Base-by-base conservation (phyloP, 495 filamentous ascomycete genomes). In the Venustampulla echinocandica region DNA sequence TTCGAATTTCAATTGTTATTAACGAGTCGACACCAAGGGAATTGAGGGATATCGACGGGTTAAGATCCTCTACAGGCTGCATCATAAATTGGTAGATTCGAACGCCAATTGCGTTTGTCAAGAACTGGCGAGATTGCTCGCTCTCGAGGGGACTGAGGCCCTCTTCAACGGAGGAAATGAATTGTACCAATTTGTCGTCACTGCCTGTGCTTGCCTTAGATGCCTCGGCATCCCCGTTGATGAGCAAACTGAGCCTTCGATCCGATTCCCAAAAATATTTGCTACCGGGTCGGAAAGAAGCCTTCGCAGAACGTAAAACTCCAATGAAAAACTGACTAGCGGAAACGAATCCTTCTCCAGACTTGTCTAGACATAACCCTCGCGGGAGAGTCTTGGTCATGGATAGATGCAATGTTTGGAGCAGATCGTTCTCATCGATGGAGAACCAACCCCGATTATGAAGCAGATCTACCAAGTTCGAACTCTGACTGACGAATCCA, bases 1-100 rank as follows among this genome's bases (percentile, higher is more conserved):
- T 73, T 0, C 75, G 63, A 10, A 79, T 39, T 50, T 80, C 77
- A 10, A 79, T 68, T 4, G 75, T 75, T 27, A 74, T 57, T n/a
- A 80, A 57, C 0, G 68, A 74, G 46, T 80, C 76, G 0, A 80
- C 61, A 1, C 75, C 74, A 46, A 70, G 70, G 15, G 56, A 55
- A 1, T 57, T 49, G 4, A 72, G 49, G n/a, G 64, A 58, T 54
- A 61, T 7, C 27, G 27, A 7, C 7, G n/a, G n/a, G n/a, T 30
- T n/a, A 7, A 30, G n/a, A n/a, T 30, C 27, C n/a, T 30, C 27
- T 7, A 30, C n/a, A 7, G 27, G 27, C 7, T 30, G 27, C 27
- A 30, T 30, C 27, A 30, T 30, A 30, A 30, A 30, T n/a, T 7
- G 7, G n/a, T 30, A 30, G n/a, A 30, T 7, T n/a, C n/a, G 27